These are phyloP conservation scores for Bryoglossum gracile DNA, from an alignment of 495 filamentous ascomycete species.

Conservation along the genomic window DNA sequence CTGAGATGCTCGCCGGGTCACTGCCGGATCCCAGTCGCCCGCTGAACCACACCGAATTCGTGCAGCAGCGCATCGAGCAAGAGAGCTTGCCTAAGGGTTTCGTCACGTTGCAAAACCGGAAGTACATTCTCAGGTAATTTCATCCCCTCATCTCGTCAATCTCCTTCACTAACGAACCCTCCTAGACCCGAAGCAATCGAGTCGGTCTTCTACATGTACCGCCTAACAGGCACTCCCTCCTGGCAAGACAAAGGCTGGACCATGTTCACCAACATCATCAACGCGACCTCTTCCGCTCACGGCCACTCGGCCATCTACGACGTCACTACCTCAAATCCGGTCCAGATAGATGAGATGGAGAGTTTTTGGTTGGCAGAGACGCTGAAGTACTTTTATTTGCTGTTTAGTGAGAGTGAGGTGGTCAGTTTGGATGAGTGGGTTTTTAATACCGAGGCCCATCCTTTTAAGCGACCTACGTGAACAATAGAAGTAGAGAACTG, in stretches of 20 bases:
- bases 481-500: no score
- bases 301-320: slow-evolving; percentile 72
- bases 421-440: slow-evolving; percentile 83
- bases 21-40: slow-evolving; percentile 29
- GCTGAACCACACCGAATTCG: slow-evolving; percentile 56
- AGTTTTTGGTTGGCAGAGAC: slow-evolving; percentile 70
- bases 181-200: slow-evolving; percentile 91
- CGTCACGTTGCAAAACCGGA: slow-evolving; percentile 44
- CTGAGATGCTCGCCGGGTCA: neutral
- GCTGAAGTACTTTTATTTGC: slow-evolving; percentile 77
- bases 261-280: slow-evolving; percentile 74
- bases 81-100: slow-evolving; percentile 63
- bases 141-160: neutral
- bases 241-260: slow-evolving; percentile 88
- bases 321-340: slow-evolving; percentile 40
- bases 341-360: slow-evolving; percentile 37
- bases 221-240: slow-evolving; percentile 69
- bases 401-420: slow-evolving; percentile 63
- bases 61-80: slow-evolving; percentile 47
- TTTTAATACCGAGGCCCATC: slow-evolving; percentile 57
- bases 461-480: slow-evolving; percentile 44
- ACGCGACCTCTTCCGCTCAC: slow-evolving; percentile 54
- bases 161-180: slow-evolving; percentile 30
- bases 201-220: slow-evolving; percentile 93
- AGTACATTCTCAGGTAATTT: slow-evolving; percentile 71